Conservation (phyloP, 257 asterid species). For the Craterostigma plantagineum region DNA sequence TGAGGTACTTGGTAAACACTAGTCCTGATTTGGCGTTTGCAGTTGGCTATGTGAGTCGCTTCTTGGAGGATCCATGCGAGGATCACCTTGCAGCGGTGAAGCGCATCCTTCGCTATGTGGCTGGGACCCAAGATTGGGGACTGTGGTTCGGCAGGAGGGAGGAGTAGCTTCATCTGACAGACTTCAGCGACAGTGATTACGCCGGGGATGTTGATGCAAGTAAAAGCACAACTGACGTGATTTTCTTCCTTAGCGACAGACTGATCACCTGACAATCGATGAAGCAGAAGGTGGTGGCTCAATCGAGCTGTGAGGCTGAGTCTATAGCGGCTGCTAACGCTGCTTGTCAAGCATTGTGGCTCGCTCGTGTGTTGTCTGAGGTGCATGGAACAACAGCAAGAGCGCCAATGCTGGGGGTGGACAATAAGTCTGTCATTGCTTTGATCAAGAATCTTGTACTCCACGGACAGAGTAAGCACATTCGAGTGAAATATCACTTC, state of each 20-base stretch:
- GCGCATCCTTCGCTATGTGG: not conserved
- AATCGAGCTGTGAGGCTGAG: not conserved
- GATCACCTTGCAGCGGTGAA: not conserved
- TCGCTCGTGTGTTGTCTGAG: not conserved
- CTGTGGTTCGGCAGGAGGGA: not conserved
- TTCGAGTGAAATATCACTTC: not conserved
- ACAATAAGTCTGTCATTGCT: not conserved
- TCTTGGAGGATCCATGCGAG: not conserved
- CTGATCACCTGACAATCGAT: not conserved
- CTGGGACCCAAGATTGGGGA: not conserved
- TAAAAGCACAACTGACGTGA: not conserved
- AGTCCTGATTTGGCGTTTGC: not conserved
- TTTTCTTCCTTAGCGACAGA: not conserved
- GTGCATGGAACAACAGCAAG: not conserved
- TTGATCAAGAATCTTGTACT: not conserved
- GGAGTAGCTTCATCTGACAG: not conserved
- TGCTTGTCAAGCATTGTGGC: constrained; percentile 1
- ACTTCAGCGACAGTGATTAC: not conserved
- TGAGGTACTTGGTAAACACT: not conserved
- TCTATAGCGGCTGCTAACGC: not conserved
- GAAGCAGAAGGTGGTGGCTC: not conserved
- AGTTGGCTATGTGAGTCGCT: not conserved
- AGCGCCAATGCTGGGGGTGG: not conserved
- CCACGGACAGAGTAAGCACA: constrained; percentile 1
- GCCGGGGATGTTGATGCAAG: not conserved